Evolutionary conservation across 2,329 filamentous ascomycete species (phyloP), one percentile per base, ranked within the genome.

Genomic region (Trichoderma endophyticum): DNA sequence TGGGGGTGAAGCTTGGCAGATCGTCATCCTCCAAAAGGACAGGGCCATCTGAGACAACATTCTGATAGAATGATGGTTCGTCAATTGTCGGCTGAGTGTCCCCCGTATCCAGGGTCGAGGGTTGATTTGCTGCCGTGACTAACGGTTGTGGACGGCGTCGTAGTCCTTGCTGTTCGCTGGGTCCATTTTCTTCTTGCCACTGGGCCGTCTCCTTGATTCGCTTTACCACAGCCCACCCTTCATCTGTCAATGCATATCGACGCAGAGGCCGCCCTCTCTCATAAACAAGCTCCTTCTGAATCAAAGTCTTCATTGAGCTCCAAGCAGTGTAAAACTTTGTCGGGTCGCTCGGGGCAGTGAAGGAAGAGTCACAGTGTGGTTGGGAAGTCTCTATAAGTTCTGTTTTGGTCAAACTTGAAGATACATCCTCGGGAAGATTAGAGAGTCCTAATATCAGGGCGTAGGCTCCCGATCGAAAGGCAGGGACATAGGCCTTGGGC

Each of bases 231-330:
- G 93, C 91, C 90, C 92, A 93, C 4, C 93, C 93, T 73, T 93
- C 91, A 36, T 95, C 92, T 0, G 92, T 93, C 43, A 96, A 82
- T 2, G 86, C 84, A 77, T 94, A 96, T 74, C 87, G 89, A 73
- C 89, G 87, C 21, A 89, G 80, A 0, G 92, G 92, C 18, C 91
- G 86, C 0, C 92, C 91, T 68, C 89, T 89, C 75, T 92, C 90
- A 71, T 90, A 90, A 0, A 95, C 91, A 4, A 95, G 82, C 71
- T 94, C 92, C 78, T 95, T 94, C 69, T 89, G 85, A 6, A 90
- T 75, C 36, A 96, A 82, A 0, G 91, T 93, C 78, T 93, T 93
- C 87, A 95, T 94, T 1, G 92, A 94, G 77, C 88, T 92, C 93
- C 93, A 96, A 0, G 93, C 93, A 0, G 93, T 95, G 76, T 93